Conservation (phyloP, 1,139 yeast genomes). For the Sporopachydermia cereana region DNA sequence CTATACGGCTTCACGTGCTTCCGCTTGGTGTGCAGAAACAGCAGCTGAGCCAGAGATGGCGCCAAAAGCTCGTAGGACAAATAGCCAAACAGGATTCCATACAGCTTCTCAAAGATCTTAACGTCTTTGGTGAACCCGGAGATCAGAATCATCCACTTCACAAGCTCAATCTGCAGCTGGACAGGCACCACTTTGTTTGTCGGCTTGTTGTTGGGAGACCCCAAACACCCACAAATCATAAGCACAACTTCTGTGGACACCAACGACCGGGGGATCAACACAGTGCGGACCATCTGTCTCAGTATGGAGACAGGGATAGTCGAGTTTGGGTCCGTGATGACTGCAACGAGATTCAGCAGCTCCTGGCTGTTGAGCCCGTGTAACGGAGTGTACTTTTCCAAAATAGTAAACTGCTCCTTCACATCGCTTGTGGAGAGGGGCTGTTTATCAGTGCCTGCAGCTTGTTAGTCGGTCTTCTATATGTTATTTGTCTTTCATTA, state of each 20-base stretch:
- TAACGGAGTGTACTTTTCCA: background rate
- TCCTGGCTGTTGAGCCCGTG: slow-evolving; percentile 3
- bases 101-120: slow-evolving; percentile 18
- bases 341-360: slow-evolving; percentile 10
- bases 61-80: slow-evolving; percentile 35
- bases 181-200: slow-evolving; percentile 8
- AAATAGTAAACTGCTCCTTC: background rate
- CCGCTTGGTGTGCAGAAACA: slow-evolving; percentile 26
- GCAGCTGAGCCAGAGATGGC: slow-evolving; percentile 31
- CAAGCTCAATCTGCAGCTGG: slow-evolving; percentile 22
- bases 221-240: slow-evolving; percentile 22
- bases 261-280: slow-evolving; percentile 23
- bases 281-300: slow-evolving; percentile 19
- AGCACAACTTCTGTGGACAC: slow-evolving; percentile 19
- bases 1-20: slow-evolving; percentile 28
- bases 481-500: too few relatives aligned
- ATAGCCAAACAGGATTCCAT: slow-evolving; percentile 30
- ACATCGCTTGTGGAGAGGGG: background rate
- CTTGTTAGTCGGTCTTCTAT: background rate
- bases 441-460: slow-evolving; percentile 1
- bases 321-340: slow-evolving; percentile 15
- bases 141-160: slow-evolving; percentile 31
- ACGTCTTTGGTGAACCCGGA: slow-evolving; percentile 21
- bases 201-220: slow-evolving; percentile 14
- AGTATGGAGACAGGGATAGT: slow-evolving; percentile 12